These are phyloP conservation scores for Ophiostoma sp. DNA, from an alignment of 2,329 filamentous ascomycete species.

Conservation along the genomic window DNA sequence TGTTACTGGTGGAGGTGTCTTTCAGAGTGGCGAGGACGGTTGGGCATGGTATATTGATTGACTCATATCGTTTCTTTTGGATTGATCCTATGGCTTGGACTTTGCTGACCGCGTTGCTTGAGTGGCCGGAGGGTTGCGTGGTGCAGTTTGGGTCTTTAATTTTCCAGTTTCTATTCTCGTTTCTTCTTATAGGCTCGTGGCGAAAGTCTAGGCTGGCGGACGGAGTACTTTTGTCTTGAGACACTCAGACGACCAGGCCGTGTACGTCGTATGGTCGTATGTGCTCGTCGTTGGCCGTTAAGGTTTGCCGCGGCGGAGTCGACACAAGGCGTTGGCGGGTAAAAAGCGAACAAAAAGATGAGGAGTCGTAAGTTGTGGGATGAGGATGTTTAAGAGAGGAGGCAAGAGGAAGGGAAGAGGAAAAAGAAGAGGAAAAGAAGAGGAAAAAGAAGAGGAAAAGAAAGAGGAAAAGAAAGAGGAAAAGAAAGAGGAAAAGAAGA, in stretches of 20 bases:
- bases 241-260: no score
- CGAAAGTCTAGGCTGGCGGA: neutral
- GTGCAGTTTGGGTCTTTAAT: no score
- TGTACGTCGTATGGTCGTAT: no score
- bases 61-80: neutral
- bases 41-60: neutral
- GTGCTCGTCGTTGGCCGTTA: neutral
- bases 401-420: neutral
- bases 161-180: no score
- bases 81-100: no score
- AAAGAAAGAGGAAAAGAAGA: neutral
- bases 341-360: neutral
- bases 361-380: neutral
- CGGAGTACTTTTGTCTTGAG: neutral
- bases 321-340: conserved; percentile 4
- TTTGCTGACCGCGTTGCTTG: no score
- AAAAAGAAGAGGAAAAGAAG: neutral
- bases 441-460: neutral
- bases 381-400: neutral
- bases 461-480: neutral
- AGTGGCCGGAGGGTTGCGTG: no score
- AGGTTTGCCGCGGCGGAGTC: conserved; percentile 8
- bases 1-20: neutral
- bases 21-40: neutral
- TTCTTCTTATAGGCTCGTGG: neutral